Evolutionary conservation across 2,329 filamentous ascomycete species (phyloP).

Genomic region (Phyllosticta ampelicida): DNA sequence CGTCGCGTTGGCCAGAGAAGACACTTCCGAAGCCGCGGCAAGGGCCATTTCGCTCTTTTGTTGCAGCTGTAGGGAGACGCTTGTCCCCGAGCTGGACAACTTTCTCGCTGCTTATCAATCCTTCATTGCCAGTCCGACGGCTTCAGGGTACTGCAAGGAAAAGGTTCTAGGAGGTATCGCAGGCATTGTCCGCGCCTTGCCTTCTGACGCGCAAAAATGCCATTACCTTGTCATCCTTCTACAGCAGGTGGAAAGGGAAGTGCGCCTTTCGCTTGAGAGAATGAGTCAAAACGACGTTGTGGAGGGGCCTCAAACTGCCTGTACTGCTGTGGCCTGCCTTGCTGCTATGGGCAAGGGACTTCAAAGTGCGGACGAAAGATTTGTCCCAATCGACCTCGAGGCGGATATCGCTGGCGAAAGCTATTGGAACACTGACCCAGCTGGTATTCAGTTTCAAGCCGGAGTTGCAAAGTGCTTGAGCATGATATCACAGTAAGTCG

Average conservation of each 20-base stretch:
- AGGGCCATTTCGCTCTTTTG: conserved; percentile 66
- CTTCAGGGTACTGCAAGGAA: conserved; percentile 62
- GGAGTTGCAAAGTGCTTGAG: conserved; percentile 43
- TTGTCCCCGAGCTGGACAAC: conserved; percentile 55
- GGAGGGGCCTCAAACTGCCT: conserved; percentile 32
- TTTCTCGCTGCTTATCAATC: conserved; percentile 62
- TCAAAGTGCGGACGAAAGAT: conserved; percentile 46
- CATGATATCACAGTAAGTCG: conserved; percentile 29
- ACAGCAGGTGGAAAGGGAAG: conserved; percentile 43
- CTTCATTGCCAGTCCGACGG: conserved; percentile 47
- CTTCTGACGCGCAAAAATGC: conserved; percentile 45
- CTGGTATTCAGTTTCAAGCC: conserved; percentile 34
- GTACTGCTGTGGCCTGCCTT: conserved; percentile 55
- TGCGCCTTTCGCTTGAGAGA: conserved; percentile 13
- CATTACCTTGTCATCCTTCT: conserved; percentile 49
- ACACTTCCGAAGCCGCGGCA: conserved; percentile 57
- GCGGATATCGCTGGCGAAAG: conserved; percentile 29
- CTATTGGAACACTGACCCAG: conserved; percentile 43
- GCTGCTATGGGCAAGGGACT: conserved; percentile 60
- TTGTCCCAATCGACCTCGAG: conserved; percentile 53
- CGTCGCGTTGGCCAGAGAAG: conserved; percentile 50
- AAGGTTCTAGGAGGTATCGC: conserved; percentile 64
- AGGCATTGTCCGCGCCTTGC: conserved; percentile 62
- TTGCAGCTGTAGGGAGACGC: conserved; percentile 58
- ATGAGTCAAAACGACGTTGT: conserved; percentile 15